Base-by-base conservation (phyloP, 2,329 filamentous ascomycete species). In the Cladophialophora chaetospira region DNA sequence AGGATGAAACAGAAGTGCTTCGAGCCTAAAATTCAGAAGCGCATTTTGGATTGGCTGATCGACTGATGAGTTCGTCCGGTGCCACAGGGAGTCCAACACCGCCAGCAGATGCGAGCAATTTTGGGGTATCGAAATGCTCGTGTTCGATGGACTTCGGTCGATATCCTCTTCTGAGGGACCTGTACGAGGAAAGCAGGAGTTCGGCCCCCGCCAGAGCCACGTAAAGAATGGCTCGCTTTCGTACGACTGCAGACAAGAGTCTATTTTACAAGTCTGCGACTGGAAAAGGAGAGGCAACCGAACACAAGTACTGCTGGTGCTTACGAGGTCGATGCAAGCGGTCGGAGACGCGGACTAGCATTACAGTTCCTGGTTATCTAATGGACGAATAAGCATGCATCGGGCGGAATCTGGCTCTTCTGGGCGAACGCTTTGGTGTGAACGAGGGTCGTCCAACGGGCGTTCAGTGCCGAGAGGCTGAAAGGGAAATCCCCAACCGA, bases 381-480 rank as follows among this genome's bases (percentile, higher is more conserved):
- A 15, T 17, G 17, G 15, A 51, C 47, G 31, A 51, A 51, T 51
- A 42, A 28, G 35, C 33, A 29, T 23, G 48, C 33, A 29, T 42
- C 25, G 15, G 23, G 36, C 48, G 23, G 48, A 4, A 6, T 13
- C 8, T 8, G 45, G 48, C 17, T 35, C 25, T 42, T 29, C 25
- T 42, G 35, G 48, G 47, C 21, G 15, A 51, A 13, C 29, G 9
- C 8, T 19, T 19, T 49, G 46, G 19, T 21, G 28, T 15, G 21
- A 10, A 43, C 19, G 8, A 26, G 17, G 19, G 4, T 15, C 47
- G n/a, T 40, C 47, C 35, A 51, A 51, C 48, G 26, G 48, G 48
- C 48, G 17, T 43, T 35, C n/a, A 40, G 48, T 35, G 48, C 48
- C 48, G 8, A 51, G 35, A 51, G 36, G 17, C 23, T 42, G 35